Conservation (phyloP, 148 eudicot species). For the Silene latifolia region DNA sequence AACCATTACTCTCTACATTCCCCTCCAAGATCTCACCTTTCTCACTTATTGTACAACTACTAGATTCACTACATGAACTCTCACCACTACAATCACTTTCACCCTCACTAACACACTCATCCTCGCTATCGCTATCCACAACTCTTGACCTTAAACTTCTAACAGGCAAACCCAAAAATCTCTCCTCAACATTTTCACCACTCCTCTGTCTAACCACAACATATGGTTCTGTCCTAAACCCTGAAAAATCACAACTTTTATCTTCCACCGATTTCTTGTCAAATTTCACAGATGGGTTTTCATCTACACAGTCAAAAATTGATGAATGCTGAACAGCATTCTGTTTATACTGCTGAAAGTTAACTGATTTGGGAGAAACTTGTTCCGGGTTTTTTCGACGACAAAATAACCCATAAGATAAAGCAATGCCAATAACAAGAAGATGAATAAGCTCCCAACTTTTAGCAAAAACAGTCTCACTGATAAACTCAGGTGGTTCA, state of each 20-base stretch:
- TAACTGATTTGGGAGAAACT: slow-evolving; percentile 8
- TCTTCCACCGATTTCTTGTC: slow-evolving; percentile 25
- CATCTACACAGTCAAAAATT: slow-evolving; percentile 52
- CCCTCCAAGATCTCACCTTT: slow-evolving; percentile 49
- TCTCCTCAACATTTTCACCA: slow-evolving; percentile 26
- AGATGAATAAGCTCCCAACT: slow-evolving; percentile 72
- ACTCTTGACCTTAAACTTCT: slow-evolving; percentile 58
- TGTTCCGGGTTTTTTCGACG: slow-evolving; percentile 25
- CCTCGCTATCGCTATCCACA: slow-evolving; percentile 37
- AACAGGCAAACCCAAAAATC: slow-evolving; percentile 65
- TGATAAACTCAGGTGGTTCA: slow-evolving; percentile 54
- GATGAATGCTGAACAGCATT: slow-evolving; percentile 42
- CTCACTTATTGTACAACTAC: slow-evolving; percentile 12
- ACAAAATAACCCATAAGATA: slow-evolving; percentile 70
- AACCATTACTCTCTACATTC: slow-evolving; percentile 18
- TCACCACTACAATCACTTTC: slow-evolving; percentile 27
- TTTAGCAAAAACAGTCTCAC: slow-evolving; percentile 36
- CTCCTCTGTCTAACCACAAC: slow-evolving; percentile 33
- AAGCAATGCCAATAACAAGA: slow-evolving; percentile 56
- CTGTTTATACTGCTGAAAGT: slow-evolving; percentile 25
- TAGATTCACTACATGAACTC: slow-evolving; percentile 14
- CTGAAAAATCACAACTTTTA: slow-evolving; percentile 28
- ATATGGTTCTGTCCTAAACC: slow-evolving; percentile 35
- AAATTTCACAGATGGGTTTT: slow-evolving; percentile 39
- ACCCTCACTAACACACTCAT: slow-evolving; percentile 27